Conservation (phyloP, 371 early-diverging fungal species). For the Mucor lusitanicus region DNA sequence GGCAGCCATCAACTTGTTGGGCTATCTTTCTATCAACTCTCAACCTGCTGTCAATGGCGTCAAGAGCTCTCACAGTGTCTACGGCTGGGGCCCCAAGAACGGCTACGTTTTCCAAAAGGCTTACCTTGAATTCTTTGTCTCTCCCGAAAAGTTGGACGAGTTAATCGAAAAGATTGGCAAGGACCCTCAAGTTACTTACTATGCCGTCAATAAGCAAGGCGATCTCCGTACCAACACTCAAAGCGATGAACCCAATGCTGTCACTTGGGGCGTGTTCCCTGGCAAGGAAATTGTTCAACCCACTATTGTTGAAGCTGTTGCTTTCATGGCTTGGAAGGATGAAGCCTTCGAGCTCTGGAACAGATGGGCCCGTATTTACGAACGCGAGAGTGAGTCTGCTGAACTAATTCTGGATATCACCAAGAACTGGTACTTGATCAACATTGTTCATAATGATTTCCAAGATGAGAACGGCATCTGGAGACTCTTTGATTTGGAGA, state of each 20-base stretch:
- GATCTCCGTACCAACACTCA: slow-evolving; percentile 86
- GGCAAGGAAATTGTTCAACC: slow-evolving; percentile 98
- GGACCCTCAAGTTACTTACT: slow-evolving; percentile 81
- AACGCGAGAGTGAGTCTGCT: slow-evolving; percentile 54
- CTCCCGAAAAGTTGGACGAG: slow-evolving; percentile 69
- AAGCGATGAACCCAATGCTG: slow-evolving; percentile 89
- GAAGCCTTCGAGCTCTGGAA: slow-evolving; percentile 96
- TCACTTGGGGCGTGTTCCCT: slow-evolving; percentile 99
- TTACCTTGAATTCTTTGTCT: slow-evolving; percentile 95
- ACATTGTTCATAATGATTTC: slow-evolving; percentile 95
- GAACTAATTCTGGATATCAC: slow-evolving; percentile 69
- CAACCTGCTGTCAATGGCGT: slow-evolving; percentile 96
- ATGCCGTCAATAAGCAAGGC: slow-evolving; percentile 89
- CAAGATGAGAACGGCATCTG: slow-evolving; percentile 73
- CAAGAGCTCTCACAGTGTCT: slow-evolving; percentile 72
- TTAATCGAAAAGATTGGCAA: slow-evolving; percentile 69
- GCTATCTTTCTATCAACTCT: slow-evolving; percentile 94
- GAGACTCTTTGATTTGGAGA: slow-evolving; percentile 64
- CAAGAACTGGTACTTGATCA: slow-evolving; percentile 88
- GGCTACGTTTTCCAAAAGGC: slow-evolving; percentile 98
- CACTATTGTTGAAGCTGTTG: slow-evolving; percentile 90
- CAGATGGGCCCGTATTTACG: slow-evolving; percentile 87
- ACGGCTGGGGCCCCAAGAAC: slow-evolving; percentile 97
- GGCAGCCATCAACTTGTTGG: slow-evolving; percentile 72
- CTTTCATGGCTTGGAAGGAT: slow-evolving; percentile 97